Conservation (phyloP, 176 grass and related monocot genomes). For the Bonia amplexicaulis region DNA sequence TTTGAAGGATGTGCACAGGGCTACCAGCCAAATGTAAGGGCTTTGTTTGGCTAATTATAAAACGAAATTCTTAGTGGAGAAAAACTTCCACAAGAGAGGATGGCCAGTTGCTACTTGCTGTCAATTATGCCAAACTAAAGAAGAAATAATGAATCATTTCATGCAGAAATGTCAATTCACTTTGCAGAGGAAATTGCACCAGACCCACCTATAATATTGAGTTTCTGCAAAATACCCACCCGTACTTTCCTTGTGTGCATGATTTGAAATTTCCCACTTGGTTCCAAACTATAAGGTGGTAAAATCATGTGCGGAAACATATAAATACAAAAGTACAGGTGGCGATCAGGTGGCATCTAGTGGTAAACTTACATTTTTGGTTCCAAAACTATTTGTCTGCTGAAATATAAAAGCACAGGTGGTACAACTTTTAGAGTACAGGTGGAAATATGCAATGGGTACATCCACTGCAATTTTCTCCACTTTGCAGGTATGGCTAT, state of each 20-base stretch:
- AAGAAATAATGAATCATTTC: background rate
- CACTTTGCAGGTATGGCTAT: background rate
- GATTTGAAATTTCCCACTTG: background rate
- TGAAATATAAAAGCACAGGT: background rate
- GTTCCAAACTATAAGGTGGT: background rate
- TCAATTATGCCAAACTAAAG: conserved; percentile 12
- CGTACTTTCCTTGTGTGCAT: background rate
- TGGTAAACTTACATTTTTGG: background rate
- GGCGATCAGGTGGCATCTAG: background rate
- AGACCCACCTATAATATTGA: background rate
- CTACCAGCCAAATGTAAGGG: conserved; percentile 9
- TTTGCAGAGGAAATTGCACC: background rate
- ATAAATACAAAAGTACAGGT: background rate
- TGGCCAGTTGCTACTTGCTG: background rate
- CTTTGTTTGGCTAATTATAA: background rate
- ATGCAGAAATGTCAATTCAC: conserved; percentile 13
- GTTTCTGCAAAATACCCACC: background rate
- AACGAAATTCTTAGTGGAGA: background rate
- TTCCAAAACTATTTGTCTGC: background rate
- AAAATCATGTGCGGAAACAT: background rate
- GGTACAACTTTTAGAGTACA: background rate
- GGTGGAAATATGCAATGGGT: background rate
- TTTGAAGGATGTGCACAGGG: background rate
- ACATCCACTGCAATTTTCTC: background rate
- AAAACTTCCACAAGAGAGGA: background rate